Evolutionary conservation across 768 basidiomycete species (phyloP), one percentile per base, ranked within the genome.

Genomic region (Russula dissimulans): DNA sequence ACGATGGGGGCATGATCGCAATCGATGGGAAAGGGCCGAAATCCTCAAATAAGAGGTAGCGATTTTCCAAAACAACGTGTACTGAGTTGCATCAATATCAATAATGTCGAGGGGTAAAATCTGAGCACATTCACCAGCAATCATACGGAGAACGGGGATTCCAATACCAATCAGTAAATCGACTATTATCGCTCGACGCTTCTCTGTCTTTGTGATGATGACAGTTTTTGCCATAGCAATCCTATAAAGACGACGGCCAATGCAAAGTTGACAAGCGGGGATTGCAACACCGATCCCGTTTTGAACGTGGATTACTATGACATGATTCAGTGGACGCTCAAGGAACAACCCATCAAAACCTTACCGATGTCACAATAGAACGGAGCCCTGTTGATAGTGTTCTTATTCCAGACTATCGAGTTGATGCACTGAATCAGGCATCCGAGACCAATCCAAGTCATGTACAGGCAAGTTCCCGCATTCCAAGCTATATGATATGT

Each of bases 391-490:
- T 83, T 75, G 11, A 76, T 74, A 9, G 77, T 76, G 67, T 80
- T 85, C 36, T 79, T 74, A 59, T 75, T 75, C 90, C 90, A 93
- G 17, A 91, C 68, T 46, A 89, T 72, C 3, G 83, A 78, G 72
- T 91, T 86, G 65, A 91, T 71, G 66, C 81, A 84, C 54, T 77
- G 47, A 3, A 48, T 4, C 7, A 48, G 29, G 31, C 47, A 48
- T 10, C 47, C 47, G 15, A 68, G 22, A 1, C 78, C 81, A 14
- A 77, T 76, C 89, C 89, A 91, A 43, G 75, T 59, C 74, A 91
- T 90, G 74, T 81, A 85, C 43, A 83, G 71, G 61, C 88, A 82
- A 12, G 89, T 89, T 32, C 86, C 87, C 12, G 82, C 77, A 68
- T 88, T 86, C 80, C 82, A 82, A 34, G 84, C 83, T 76, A 38